These are phyloP conservation scores for Paramecium biaurelia DNA, from an alignment of 73 alveolate genomes.

Conservation along the genomic window DNA sequence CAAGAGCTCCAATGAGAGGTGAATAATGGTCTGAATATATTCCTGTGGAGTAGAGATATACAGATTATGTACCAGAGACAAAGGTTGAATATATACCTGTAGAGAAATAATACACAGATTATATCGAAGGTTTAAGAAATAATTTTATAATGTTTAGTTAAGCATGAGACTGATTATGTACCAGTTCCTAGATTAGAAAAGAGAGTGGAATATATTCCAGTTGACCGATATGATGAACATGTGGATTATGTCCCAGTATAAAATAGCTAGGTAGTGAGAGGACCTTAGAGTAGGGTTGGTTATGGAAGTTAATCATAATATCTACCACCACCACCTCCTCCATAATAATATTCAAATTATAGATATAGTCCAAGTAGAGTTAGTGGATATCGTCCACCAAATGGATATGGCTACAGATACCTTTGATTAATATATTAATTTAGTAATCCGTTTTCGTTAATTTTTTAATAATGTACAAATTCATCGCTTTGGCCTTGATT, in stretches of 20 bases:
- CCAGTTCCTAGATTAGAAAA: slow-evolving; percentile 59
- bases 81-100: slow-evolving; percentile 58
- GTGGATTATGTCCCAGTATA: slow-evolving; percentile 52
- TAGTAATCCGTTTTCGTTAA: slow-evolving; percentile 27
- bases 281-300: slow-evolving; percentile 26
- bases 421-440: slow-evolving; percentile 10
- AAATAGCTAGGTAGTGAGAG: slow-evolving; percentile 25
- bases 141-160: background rate
- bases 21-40: slow-evolving; percentile 58
- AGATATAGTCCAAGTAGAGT: background rate
- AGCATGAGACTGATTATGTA: slow-evolving; percentile 60
- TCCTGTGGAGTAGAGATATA: slow-evolving; percentile 63
- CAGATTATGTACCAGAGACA: slow-evolving; percentile 62
- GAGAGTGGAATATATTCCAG: slow-evolving; percentile 65
- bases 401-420: slow-evolving; percentile 45
- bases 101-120: slow-evolving; percentile 55
- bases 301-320: slow-evolving; percentile 1
- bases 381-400: background rate
- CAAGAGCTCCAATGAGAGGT: slow-evolving; percentile 47
- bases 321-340: slow-evolving; percentile 3
- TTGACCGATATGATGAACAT: slow-evolving; percentile 57
- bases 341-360: background rate
- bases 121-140: slow-evolving; percentile 37
- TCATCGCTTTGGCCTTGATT: slow-evolving; percentile 5
- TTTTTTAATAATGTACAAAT: slow-evolving; percentile 25